These are phyloP conservation scores for Hippophae tibetana DNA, from an alignment of 306 rosid species.

Conservation along the genomic window DNA sequence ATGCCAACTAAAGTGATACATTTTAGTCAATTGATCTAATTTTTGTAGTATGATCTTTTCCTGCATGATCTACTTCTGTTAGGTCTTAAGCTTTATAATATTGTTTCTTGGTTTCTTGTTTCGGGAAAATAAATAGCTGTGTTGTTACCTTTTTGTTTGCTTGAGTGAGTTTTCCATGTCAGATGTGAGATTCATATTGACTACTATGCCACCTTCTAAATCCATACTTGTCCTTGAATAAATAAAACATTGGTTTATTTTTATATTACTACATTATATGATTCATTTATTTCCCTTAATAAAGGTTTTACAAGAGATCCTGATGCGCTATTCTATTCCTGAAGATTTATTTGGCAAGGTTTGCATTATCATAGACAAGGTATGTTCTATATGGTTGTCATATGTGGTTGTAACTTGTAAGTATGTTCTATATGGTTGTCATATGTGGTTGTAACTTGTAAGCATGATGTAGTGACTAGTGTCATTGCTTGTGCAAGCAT, in stretches of 20 bases:
- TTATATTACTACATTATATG: background rate
- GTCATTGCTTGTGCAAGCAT: no score
- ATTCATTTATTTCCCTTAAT: constrained; percentile 10
- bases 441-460: constrained; percentile 5
- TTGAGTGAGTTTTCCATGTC: background rate
- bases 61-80: background rate
- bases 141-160: background rate
- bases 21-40: no score
- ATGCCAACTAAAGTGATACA: no score
- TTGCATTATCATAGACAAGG: constrained; percentile 94
- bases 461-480: no score
- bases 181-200: background rate
- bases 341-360: constrained; percentile 76
- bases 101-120: background rate
- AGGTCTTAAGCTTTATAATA: constrained; percentile 1
- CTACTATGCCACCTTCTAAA: constrained; percentile 2
- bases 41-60: background rate
- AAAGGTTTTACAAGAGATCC: constrained; percentile 86
- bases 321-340: constrained; percentile 56
- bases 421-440: constrained; percentile 10
- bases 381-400: constrained; percentile 30
- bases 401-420: constrained; percentile 3
- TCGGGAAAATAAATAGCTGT: background rate
- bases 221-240: background rate
- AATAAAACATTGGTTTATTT: background rate